Percentiles rank a stretch among this genome's conserved stretches.
phyloP scores from a whole-genome alignment of 148 eudicot species.

The Fagopyrum homotropicum region DNA sequence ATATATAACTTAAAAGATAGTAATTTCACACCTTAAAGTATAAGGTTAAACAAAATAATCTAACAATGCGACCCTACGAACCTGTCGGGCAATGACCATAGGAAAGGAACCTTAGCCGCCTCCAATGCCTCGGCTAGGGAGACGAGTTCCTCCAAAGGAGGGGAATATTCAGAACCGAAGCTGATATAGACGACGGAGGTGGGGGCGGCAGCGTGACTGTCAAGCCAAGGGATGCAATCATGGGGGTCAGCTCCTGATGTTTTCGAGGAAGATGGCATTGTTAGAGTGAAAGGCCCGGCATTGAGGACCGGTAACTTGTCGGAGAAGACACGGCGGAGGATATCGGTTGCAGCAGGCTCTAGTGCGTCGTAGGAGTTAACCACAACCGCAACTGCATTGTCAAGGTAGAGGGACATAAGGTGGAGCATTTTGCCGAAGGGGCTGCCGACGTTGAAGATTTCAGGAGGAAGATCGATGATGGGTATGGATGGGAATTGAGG shows the following conservation, averaged over 20 bases:
- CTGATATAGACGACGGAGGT: background rate
- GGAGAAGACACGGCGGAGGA: background rate
- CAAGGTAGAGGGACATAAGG: background rate
- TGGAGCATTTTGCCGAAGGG: background rate
- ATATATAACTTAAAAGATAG: too few species aligned
- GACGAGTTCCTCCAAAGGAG: background rate
- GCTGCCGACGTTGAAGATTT: background rate
- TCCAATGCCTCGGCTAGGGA: background rate
- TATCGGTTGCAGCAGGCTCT: background rate
- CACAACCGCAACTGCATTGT: background rate
- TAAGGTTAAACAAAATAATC: too few species aligned
- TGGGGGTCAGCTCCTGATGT: background rate
- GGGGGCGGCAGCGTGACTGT: background rate
- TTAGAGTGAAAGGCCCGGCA: background rate
- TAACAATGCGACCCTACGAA: too few species aligned
- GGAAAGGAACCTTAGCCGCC: background rate
- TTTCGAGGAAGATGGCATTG: background rate
- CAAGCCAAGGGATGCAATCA: conserved; percentile 4
- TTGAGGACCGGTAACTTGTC: background rate
- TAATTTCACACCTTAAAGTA: too few species aligned
- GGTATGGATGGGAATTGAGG: background rate
- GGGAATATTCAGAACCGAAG: background rate
- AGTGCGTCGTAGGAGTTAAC: background rate
- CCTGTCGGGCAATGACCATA: background rate
- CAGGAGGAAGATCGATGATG: background rate